Evolutionary conservation across 441 rosid species (phyloP).

Genomic region (Erodium texanum): DNA sequence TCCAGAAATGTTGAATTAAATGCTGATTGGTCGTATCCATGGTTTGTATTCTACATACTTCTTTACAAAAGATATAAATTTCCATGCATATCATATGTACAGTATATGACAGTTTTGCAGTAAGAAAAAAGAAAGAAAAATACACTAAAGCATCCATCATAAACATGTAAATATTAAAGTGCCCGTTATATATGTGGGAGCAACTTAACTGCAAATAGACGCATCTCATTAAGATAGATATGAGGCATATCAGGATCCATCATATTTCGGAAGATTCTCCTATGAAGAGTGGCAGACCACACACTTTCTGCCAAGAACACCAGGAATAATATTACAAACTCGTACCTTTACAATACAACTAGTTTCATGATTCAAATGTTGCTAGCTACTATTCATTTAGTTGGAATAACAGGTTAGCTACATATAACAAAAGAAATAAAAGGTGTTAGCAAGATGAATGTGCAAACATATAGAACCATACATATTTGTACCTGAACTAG

Average conservation of each 20-base stretch:
- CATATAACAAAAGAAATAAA: not conserved
- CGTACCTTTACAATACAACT: too few species aligned
- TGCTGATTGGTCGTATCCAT: not conserved
- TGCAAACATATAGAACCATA: not conserved
- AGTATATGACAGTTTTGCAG: not conserved
- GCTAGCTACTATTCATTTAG: not conserved
- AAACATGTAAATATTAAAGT: not conserved
- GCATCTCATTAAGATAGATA: conserved; percentile 46
- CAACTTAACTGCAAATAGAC: conserved; percentile 62
- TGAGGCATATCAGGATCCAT: conserved; percentile 66
- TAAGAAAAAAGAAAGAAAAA: not conserved
- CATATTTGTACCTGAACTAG: conserved; percentile 40
- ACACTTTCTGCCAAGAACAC: conserved; percentile 39
- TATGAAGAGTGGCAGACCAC: conserved; percentile 52
- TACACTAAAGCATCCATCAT: not conserved
- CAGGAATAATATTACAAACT: not conserved
- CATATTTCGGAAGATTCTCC: conserved; percentile 45
- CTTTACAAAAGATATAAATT: not conserved
- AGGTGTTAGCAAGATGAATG: not conserved
- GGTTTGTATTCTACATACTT: not conserved
- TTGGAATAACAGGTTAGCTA: not conserved
- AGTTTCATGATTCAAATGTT: not conserved
- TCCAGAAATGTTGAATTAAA: not conserved
- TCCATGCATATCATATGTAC: not conserved
- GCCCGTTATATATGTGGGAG: not conserved